phyloP scores from a whole-genome alignment of 1,284 basidiomycete species.

The Vanrija pseudolonga region DNA sequence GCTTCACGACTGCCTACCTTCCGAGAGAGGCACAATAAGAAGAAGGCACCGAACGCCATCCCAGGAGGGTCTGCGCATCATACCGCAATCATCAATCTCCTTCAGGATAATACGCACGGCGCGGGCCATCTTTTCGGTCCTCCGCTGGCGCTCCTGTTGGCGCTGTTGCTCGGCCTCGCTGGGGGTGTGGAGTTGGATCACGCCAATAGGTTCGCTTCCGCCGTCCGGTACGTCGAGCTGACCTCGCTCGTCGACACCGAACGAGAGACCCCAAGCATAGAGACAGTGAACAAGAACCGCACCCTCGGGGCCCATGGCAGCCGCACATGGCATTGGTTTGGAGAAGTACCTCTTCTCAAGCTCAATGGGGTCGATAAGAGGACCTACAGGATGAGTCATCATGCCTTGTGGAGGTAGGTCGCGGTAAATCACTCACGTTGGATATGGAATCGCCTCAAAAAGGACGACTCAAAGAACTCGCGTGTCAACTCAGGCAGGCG shows the following conservation, averaged over 20 bases:
- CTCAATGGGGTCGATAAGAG: conserved; percentile 58
- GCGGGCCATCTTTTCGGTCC: conserved; percentile 52
- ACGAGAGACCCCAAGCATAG: conserved; percentile 79
- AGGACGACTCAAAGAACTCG: conserved; percentile 74
- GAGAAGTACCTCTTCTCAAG: conserved; percentile 61
- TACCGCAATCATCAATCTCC: conserved; percentile 69
- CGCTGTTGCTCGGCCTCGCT: conserved; percentile 40
- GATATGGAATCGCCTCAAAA: conserved; percentile 73
- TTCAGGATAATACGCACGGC: conserved; percentile 71
- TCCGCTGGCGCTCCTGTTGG: conserved; percentile 44
- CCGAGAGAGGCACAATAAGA: conserved; percentile 71
- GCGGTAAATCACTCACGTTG: conserved; percentile 60
- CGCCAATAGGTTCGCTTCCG: conserved; percentile 19
- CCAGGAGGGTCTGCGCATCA: conserved; percentile 76
- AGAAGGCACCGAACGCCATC: conserved; percentile 76
- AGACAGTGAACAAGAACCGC: conserved; percentile 54
- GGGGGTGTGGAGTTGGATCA: conserved; percentile 17
- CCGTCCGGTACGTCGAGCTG: conserved; percentile 42
- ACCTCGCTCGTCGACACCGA: conserved; percentile 75
- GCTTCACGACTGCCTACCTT: conserved; percentile 55
- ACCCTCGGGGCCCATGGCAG: conserved; percentile 55
- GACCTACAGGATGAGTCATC: conserved; percentile 32
- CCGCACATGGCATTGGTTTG: conserved; percentile 53
- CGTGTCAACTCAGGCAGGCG: conserved; percentile 58
- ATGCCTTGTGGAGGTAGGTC: neutral